Conservation (phyloP, 2,329 filamentous ascomycete species). For the Trichoderma semiorbis region DNA sequence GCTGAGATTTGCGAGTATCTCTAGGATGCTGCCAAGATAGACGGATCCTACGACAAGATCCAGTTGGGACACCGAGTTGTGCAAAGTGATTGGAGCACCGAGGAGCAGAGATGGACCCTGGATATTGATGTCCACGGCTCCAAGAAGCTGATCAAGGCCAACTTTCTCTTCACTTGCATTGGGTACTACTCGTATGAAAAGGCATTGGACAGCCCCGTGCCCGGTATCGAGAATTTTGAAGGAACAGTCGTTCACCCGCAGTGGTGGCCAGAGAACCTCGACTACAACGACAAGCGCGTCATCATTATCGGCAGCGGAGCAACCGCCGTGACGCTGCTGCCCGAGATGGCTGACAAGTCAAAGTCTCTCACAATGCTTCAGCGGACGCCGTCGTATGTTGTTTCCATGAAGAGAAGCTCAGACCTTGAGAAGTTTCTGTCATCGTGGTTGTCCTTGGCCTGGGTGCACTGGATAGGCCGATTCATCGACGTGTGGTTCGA, state of each 20-base stretch:
- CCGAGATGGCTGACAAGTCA: conserved; percentile 63
- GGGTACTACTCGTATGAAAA: conserved; percentile 72
- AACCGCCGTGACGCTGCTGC: conserved; percentile 74
- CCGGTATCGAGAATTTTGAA: conserved; percentile 64
- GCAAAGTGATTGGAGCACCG: conserved; percentile 51
- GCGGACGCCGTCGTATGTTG: conserved; percentile 69
- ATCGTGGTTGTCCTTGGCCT: conserved; percentile 43
- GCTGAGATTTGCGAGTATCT: conserved; percentile 53
- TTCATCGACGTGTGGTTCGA: conserved; percentile 47
- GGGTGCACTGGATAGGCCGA: conserved; percentile 47
- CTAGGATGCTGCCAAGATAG: conserved; percentile 45
- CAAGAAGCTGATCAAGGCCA: conserved; percentile 39
- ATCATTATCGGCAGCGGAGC: conserved; percentile 75
- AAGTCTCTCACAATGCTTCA: conserved; percentile 74
- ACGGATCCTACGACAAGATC: conserved; percentile 54
- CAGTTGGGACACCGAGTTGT: conserved; percentile 48
- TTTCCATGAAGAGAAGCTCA: conserved; percentile 48
- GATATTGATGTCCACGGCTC: conserved; percentile 36
- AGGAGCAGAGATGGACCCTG: conserved; percentile 54
- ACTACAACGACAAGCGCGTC: conserved; percentile 64
- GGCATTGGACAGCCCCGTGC: conserved; percentile 58
- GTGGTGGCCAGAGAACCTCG: conserved; percentile 69
- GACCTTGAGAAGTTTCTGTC: conserved; percentile 36
- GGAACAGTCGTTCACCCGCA: conserved; percentile 66
- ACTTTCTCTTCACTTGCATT: conserved; percentile 55